Percentiles rank a stretch among this genome's conserved stretches.
Evolutionary conservation across 1,284 basidiomycete genomes (phyloP).

Genomic region (Apiotrichum brassicae): DNA sequence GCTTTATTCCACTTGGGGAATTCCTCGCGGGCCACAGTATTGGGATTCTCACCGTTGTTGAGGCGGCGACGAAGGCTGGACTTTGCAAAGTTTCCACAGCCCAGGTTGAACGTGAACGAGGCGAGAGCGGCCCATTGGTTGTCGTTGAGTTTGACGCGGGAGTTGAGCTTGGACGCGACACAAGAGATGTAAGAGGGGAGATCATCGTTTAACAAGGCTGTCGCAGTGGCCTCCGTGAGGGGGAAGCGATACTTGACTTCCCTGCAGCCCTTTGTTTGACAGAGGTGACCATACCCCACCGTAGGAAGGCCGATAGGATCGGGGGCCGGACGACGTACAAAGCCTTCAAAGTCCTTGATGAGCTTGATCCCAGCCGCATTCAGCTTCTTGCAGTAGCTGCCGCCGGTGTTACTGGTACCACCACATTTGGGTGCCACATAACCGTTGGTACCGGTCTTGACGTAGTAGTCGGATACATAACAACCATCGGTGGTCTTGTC

Average conservation of each 20-base stretch:
- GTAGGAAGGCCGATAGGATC: conserved; percentile 10
- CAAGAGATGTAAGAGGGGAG: conserved; percentile 7
- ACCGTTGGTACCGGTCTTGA: conserved; percentile 1
- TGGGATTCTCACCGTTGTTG: conserved; percentile 8
- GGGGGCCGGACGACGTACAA: neutral
- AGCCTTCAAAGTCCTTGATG: conserved; percentile 13
- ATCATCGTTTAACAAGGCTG: conserved; percentile 9
- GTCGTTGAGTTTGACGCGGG: conserved; percentile 6
- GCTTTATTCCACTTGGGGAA: conserved; percentile 7
- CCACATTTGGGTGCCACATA: conserved; percentile 1
- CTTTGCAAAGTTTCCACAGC: conserved; percentile 2
- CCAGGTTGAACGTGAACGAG: conserved; percentile 10
- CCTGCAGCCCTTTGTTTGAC: conserved; percentile 3
- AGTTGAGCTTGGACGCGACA: neutral
- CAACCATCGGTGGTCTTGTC: conserved; percentile 10
- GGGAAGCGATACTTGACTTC: conserved; percentile 8
- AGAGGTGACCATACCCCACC: conserved; percentile 15
- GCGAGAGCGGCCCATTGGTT: conserved; percentile 13
- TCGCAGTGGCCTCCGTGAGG: conserved; percentile 5
- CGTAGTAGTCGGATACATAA: conserved; percentile 9
- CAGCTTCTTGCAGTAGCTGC: neutral
- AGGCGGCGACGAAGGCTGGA: conserved; percentile 4
- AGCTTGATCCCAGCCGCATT: conserved; percentile 7
- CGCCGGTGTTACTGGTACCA: neutral
- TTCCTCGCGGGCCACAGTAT: conserved; percentile 5